Percentiles rank a stretch among this genome's conserved stretches.
Evolutionary conservation across 441 rosid genomes (phyloP).

Genomic region (Rhodomyrtus psidioides): DNA sequence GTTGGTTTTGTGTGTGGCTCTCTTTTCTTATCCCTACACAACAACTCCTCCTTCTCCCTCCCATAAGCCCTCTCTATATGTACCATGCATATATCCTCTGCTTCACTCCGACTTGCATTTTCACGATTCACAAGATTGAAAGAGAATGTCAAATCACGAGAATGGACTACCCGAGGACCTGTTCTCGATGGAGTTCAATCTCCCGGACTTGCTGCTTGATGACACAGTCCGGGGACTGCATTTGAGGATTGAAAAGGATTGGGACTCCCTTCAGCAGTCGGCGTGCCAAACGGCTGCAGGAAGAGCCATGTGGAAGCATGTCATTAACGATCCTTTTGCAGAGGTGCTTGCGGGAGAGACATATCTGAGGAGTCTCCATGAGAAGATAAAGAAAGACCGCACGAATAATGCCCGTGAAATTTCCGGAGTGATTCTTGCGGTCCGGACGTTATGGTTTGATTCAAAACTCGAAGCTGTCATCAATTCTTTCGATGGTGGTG

Average conservation of each 20-base stretch:
- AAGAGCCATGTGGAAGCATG: conserved; percentile 86
- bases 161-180: conserved; percentile 24
- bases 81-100: conserved; percentile 17
- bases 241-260: conserved; percentile 45
- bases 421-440: conserved; percentile 79
- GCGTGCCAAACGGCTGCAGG: conserved; percentile 92
- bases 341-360: conserved; percentile 77
- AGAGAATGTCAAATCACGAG: conserved; percentile 40
- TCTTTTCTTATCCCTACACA: conserved; percentile 73
- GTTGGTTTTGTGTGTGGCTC: conserved; percentile 84
- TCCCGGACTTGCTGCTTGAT: conserved; percentile 33
- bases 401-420: conserved; percentile 64
- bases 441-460: conserved; percentile 89
- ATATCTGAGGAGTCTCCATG: conserved; percentile 53
- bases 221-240: conserved; percentile 53
- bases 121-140: conserved; percentile 2
- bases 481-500: conserved; percentile 33
- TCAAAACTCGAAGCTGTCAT: conserved; percentile 70
- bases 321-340: conserved; percentile 67
- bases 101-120: conserved; percentile 7
- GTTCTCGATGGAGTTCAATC: conserved; percentile 50
- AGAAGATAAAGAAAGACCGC: conserved; percentile 62
- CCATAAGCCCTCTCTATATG: conserved; percentile 14
- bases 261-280: conserved; percentile 59
- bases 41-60: conserved; percentile 2